phyloP scores from a whole-genome alignment of 75 land plant genomes.

The Chamaecyparis obtusa region DNA sequence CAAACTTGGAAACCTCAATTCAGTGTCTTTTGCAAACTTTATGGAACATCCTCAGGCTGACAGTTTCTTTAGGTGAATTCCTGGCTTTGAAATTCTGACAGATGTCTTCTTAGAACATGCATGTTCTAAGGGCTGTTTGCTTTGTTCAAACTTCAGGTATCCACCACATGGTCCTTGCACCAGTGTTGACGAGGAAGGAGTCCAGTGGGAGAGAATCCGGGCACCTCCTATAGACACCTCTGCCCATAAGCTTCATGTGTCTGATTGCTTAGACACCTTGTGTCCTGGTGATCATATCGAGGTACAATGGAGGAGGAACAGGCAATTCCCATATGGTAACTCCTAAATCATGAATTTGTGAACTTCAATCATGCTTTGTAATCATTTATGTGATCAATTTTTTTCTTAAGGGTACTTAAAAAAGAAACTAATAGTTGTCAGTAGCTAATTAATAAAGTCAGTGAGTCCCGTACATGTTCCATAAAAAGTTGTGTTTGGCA shows the following conservation, averaged over 20 bases:
- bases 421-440: background rate
- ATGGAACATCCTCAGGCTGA: background rate
- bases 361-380: background rate
- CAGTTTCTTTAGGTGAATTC: background rate
- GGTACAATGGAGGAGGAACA: conserved; percentile 60
- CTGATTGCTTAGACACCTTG: conserved; percentile 37
- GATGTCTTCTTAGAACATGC: background rate
- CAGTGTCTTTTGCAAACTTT: background rate
- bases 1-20: background rate
- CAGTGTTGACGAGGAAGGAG: conserved; percentile 39
- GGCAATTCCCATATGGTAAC: conserved; percentile 55
- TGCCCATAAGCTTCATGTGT: conserved; percentile 46
- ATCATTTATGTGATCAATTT: conserved; percentile 7
- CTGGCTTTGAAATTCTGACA: background rate
- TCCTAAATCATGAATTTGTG: conserved; percentile 3
- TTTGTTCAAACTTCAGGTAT: conserved; percentile 34
- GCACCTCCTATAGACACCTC: conserved; percentile 48
- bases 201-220: conserved; percentile 44
- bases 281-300: conserved; percentile 55
- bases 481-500: background rate
- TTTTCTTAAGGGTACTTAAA: background rate
- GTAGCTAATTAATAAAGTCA: background rate
- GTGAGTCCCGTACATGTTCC: background rate
- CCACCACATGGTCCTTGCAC: conserved; percentile 55
- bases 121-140: background rate